These are phyloP conservation scores for Claviceps capensis DNA, from an alignment of 2,329 filamentous ascomycete species.

Conservation along the genomic window DNA sequence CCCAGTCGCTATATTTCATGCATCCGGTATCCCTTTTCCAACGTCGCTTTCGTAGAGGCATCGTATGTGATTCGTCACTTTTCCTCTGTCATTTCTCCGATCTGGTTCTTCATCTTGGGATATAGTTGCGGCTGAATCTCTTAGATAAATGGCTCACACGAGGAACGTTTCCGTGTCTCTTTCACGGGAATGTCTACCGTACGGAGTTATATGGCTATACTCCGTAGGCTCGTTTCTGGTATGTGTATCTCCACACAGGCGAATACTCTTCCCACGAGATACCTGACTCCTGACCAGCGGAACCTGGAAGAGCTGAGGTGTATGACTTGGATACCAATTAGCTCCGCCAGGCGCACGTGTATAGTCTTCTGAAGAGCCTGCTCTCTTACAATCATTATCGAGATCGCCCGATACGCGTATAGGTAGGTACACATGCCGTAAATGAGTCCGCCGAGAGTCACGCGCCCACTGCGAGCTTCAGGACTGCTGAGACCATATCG, in stretches of 20 bases:
- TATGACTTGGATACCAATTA: conserved; percentile 59
- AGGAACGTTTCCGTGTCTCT: no score
- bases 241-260: conserved; percentile 23
- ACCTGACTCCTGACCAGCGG: conserved; percentile 40
- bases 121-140: no score
- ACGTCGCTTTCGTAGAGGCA: no score
- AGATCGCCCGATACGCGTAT: conserved; percentile 79
- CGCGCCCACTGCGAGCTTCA: conserved; percentile 78
- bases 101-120: no score
- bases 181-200: no score
- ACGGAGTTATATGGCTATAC: no score
- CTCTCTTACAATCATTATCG: conserved; percentile 77
- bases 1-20: no score
- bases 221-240: conserved; percentile 27
- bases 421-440: conserved; percentile 49
- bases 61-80: no score
- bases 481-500: conserved; percentile 52
- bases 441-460: conserved; percentile 60
- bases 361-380: conserved; percentile 63
- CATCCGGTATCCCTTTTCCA: no score
- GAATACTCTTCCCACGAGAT: conserved; percentile 52
- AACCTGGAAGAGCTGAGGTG: conserved; percentile 58
- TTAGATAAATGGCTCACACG: no score
- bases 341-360: conserved; percentile 77
- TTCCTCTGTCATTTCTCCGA: no score